Percentiles rank a stretch among this genome's conserved stretches.
These are phyloP conservation scores for Roridomyces roridus DNA, from an alignment of 768 basidiomycete species.

Conservation along the genomic window DNA sequence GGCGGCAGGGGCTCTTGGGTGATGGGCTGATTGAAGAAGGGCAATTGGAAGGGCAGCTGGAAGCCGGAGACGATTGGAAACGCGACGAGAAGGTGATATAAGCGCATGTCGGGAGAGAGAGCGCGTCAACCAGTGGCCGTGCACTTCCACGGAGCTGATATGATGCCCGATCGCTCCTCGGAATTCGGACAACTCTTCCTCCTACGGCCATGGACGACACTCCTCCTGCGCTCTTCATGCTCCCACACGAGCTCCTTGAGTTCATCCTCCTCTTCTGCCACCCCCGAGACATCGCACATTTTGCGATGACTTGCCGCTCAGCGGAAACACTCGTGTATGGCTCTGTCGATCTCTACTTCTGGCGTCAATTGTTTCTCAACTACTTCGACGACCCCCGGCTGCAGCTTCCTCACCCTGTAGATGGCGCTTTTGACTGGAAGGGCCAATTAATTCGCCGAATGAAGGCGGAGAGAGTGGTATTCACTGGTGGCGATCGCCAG, in stretches of 20 bases:
- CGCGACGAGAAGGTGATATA: neutral
- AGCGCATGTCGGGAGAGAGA: no score
- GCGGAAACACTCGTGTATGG: slow-evolving; percentile 57
- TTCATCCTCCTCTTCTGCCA: slow-evolving; percentile 61
- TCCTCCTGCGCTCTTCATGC: slow-evolving; percentile 32
- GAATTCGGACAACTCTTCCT: no score
- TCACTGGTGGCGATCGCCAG: slow-evolving; percentile 30
- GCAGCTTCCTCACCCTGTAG: no score
- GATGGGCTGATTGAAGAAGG: slow-evolving; percentile 49
- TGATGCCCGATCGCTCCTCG: no score
- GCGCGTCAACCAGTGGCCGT: no score
- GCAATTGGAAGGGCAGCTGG: slow-evolving; percentile 61
- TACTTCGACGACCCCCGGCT: slow-evolving; percentile 72
- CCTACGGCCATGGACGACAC: neutral
- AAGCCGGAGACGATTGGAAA: slow-evolving; percentile 27
- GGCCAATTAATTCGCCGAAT: slow-evolving; percentile 47
- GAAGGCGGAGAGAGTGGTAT: slow-evolving; percentile 42
- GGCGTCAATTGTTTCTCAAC: slow-evolving; percentile 68
- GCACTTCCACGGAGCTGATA: no score
- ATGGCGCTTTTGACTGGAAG: slow-evolving; percentile 38
- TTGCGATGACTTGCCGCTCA: slow-evolving; percentile 59
- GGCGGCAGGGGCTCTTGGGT: slow-evolving; percentile 31
- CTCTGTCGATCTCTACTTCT: slow-evolving; percentile 62
- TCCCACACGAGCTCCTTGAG: slow-evolving; percentile 68
- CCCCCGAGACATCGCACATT: slow-evolving; percentile 63